Percentiles rank a stretch among this genome's conserved stretches.
phyloP scores from a whole-genome alignment of 2,329 filamentous ascomycete species.

The Tolypocladium endophyticum region DNA sequence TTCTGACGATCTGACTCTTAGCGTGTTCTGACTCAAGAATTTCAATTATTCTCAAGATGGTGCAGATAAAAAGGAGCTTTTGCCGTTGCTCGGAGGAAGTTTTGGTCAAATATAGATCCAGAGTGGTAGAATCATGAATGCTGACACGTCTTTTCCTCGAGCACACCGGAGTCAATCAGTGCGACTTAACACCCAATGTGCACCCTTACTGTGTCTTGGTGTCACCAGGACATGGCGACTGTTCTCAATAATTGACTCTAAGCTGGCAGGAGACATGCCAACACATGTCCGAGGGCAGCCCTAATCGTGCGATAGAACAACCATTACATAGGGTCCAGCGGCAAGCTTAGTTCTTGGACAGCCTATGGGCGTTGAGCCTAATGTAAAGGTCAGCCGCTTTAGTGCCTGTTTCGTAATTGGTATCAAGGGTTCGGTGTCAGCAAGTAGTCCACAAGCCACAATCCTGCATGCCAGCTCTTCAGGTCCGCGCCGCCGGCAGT shows the following conservation, averaged over 20 bases:
- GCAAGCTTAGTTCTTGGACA: neutral
- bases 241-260: neutral
- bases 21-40: neutral
- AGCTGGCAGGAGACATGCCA: neutral
- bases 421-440: neutral
- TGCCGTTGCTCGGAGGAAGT: neutral
- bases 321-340: neutral
- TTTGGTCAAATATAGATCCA: neutral
- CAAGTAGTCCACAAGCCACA: neutral
- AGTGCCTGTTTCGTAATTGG: neutral
- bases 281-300: neutral
- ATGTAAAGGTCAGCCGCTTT: neutral
- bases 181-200: neutral
- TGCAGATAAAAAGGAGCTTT: neutral
- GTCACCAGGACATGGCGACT: neutral
- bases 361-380: neutral
- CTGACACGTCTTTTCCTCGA: neutral
- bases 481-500: too few species aligned
- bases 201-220: neutral
- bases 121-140: neutral
- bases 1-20: neutral
- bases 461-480: neutral
- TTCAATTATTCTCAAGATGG: neutral
- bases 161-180: neutral
- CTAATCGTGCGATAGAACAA: neutral